These are phyloP conservation scores for Didymella sp. DNA, from an alignment of 2,329 filamentous ascomycete genomes.

Conservation along the genomic window DNA sequence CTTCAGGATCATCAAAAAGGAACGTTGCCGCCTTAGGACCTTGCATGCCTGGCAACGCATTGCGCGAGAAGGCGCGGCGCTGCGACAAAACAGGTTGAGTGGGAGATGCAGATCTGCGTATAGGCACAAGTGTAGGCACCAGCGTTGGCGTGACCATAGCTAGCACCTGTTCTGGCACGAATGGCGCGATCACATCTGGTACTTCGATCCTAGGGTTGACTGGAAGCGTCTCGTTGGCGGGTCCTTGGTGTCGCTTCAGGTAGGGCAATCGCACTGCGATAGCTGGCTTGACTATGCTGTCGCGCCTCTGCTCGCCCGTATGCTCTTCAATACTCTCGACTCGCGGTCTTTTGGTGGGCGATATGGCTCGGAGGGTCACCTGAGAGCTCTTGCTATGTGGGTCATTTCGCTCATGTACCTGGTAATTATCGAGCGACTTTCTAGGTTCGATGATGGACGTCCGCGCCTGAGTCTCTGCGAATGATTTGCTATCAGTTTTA, in stretches of 20 bases:
- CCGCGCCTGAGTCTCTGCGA: background rate
- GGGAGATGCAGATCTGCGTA: background rate
- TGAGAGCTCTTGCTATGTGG: background rate
- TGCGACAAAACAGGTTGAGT: background rate
- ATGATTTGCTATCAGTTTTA: no score
- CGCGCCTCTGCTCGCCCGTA: background rate
- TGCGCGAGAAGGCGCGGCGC: slow-evolving; percentile 13
- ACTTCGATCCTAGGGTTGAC: slow-evolving; percentile 2
- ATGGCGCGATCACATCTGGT: slow-evolving; percentile 3
- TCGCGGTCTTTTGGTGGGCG: background rate
- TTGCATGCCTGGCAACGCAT: slow-evolving; percentile 23
- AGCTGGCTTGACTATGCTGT: background rate
- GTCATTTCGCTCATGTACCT: background rate
- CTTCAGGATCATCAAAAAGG: slow-evolving; percentile 32
- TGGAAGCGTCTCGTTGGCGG: background rate
- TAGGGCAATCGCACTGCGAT: slow-evolving; percentile 1
- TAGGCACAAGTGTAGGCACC: background rate
- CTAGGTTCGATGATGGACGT: background rate
- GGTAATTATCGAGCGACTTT: no score
- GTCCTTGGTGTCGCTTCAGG: slow-evolving; percentile 10
- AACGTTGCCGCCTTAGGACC: slow-evolving; percentile 28
- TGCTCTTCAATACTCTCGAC: background rate
- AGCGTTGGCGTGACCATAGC: background rate
- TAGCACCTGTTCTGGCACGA: background rate
- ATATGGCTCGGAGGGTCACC: background rate